Evolutionary conservation across 1,284 basidiomycete species (phyloP).

Genomic region (Ceratobasidium sp.): DNA sequence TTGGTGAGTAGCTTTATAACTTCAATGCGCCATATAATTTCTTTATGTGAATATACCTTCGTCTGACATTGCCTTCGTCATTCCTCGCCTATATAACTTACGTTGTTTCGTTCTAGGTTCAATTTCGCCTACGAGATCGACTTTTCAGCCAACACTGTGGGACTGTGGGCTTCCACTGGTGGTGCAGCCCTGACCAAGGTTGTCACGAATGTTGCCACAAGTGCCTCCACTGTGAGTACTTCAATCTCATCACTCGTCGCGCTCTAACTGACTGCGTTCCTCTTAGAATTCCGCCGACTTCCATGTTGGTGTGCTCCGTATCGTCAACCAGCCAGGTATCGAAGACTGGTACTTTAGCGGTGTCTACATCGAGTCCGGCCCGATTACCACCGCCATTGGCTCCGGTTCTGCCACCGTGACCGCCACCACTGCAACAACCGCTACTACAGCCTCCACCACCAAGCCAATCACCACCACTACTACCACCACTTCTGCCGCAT

Average conservation of each 20-base stretch:
- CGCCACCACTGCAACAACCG: conserved; percentile 26
- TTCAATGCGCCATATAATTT: background rate
- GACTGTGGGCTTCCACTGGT: conserved; percentile 65
- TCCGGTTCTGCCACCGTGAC: conserved; percentile 24
- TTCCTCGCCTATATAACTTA: background rate
- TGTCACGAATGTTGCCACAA: conserved; percentile 56
- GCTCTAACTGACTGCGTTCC: background rate
- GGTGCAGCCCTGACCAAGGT: conserved; percentile 58
- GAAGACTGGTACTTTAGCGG: conserved; percentile 68
- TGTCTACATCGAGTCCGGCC: conserved; percentile 63
- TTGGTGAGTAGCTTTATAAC: conserved; percentile 53
- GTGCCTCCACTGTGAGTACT: conserved; percentile 54
- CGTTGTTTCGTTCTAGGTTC: conserved; percentile 38
- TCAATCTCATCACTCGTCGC: background rate
- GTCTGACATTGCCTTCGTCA: background rate
- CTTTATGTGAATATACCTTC: no score
- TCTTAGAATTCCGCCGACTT: conserved; percentile 62
- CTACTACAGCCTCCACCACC: background rate
- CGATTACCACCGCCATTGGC: conserved; percentile 56
- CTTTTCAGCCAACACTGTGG: conserved; percentile 62
- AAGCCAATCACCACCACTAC: conserved; percentile 4
- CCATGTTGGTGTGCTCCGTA: conserved; percentile 67
- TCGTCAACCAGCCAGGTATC: conserved; percentile 51
- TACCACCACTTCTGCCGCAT: conserved; percentile 26
- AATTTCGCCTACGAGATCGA: conserved; percentile 52